Evolutionary conservation across 805 yeast species (phyloP).

Genomic region (Candida broadrunensis): DNA sequence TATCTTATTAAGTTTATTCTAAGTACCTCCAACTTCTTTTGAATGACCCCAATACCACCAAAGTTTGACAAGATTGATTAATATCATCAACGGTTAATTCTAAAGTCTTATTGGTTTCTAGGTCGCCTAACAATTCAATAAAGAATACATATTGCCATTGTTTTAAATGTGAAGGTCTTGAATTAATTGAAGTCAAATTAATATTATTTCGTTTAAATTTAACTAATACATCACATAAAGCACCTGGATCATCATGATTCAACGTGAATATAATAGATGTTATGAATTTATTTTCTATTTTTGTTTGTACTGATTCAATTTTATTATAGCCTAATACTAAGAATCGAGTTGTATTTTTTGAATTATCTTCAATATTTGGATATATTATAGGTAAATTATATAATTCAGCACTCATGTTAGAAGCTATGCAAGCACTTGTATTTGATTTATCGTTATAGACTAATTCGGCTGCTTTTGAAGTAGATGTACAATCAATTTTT

Average conservation of each 20-base stretch:
- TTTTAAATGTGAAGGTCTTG: conserved; percentile 66
- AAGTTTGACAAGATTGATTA: conserved; percentile 40
- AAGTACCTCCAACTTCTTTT: conserved; percentile 42
- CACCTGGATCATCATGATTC: conserved; percentile 65
- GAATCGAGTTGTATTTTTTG: conserved; percentile 83
- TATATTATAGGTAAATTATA: conserved; percentile 55
- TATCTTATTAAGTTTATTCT: conserved; percentile 6
- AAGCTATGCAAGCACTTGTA: conserved; percentile 68
- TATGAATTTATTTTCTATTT: conserved; percentile 19
- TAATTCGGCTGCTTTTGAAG: conserved; percentile 79
- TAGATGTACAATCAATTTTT: conserved; percentile 67
- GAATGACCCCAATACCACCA: conserved; percentile 61
- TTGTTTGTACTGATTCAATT: background rate
- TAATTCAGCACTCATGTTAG: conserved; percentile 61
- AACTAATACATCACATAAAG: conserved; percentile 62
- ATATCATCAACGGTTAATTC: conserved; percentile 41
- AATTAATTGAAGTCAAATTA: conserved; percentile 68
- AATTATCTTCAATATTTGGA: conserved; percentile 64
- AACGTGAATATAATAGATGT: conserved; percentile 66
- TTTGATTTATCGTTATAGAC: conserved; percentile 40
- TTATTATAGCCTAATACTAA: conserved; percentile 51
- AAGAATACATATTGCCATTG: conserved; percentile 85
- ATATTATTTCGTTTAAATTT: conserved; percentile 54
- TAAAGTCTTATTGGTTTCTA: conserved; percentile 21
- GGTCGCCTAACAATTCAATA: conserved; percentile 59